Base-by-base conservation (phyloP, 805 yeast species). In the Zygosaccharomyces siamensis region DNA sequence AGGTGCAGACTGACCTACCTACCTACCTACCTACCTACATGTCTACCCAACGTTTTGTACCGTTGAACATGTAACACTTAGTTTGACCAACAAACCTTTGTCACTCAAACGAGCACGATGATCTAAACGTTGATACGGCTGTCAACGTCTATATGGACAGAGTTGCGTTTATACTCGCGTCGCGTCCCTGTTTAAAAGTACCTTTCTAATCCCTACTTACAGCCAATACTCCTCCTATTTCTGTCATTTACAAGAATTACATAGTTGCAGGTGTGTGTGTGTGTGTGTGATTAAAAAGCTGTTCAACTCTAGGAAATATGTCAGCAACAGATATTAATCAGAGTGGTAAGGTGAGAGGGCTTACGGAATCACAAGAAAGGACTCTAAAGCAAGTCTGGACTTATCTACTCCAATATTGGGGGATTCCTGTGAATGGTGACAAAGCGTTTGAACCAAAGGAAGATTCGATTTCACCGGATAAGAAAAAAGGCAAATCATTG, bases 381-480 rank as follows among this genome's bases (percentile, higher is more conserved):
- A 73, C 75, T 16, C 67, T 85, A 60, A 86, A 86, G 64, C 87
- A 84, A 59, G 74, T 77, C 4, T 86, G 90, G 89, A 81, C 84
- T 43, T 75, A 80, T 57, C 58, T 81, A 41, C 69, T 86, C 54
- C 79, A 78, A 55, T 77, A 72, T 50, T 74, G 83, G 74, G 89
- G 87, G 14, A 62, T 71, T 2, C 71, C 70, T 4, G 74, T 73
- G 1, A 58, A 67, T 14, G 41, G 27, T 8, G 39, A 26, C 28
- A 26, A 26, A 26, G 28, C 28, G 11, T 26, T 26, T 8, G 28
- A 7, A 26, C 12, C 28, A 26, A 26, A 7, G 10, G 28, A 23
- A 31, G 39, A 23, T 39, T n/a, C 32, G 7, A 31, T 20, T 6
- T 39, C 44, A 16, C 21, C 48, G 5, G 46, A 41, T 24, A 53